Conservation (phyloP, 1,284 basidiomycete genomes). For the Anthracocystis setariae region DNA sequence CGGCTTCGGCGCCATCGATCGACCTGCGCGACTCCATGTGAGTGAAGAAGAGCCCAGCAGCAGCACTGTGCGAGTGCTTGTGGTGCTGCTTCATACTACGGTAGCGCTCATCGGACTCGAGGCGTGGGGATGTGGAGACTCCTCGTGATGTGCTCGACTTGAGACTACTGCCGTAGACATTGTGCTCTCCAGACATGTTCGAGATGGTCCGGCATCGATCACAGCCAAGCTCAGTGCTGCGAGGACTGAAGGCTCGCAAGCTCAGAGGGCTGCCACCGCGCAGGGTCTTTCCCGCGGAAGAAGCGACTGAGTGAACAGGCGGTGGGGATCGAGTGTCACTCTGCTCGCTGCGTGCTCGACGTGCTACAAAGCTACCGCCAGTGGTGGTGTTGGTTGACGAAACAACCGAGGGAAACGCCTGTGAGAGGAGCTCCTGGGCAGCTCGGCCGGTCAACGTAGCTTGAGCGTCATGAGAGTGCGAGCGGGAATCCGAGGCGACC, state of each 20-base stretch:
- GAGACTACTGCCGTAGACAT: constrained; percentile 42
- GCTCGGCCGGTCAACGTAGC: constrained; percentile 42
- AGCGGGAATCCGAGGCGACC: constrained; percentile 9
- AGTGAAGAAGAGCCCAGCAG: constrained; percentile 50
- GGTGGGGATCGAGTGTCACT: constrained; percentile 45
- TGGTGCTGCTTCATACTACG: constrained; percentile 49
- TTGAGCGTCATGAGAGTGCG: constrained; percentile 22
- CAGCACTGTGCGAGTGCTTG: constrained; percentile 57
- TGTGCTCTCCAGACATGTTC: constrained; percentile 41
- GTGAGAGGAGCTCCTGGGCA: constrained; percentile 41
- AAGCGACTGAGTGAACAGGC: constrained; percentile 49
- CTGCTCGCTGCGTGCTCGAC: constrained; percentile 34
- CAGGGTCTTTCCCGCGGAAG: constrained; percentile 54
- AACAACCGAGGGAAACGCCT: constrained; percentile 16
- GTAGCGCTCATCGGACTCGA: constrained; percentile 29
- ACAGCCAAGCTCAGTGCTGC: constrained; percentile 40
- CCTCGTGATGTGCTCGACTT: constrained; percentile 35
- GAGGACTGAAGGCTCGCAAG: constrained; percentile 39
- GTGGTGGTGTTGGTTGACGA: constrained; percentile 3
- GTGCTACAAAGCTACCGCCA: constrained; percentile 16
- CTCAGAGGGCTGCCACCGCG: constrained; percentile 42
- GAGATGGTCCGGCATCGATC: constrained; percentile 52
- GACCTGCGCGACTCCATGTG: constrained; percentile 36
- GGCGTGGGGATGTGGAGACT: constrained; percentile 24
- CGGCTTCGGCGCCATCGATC: constrained; percentile 8